phyloP scores from a whole-genome alignment of 106 monocot species.

The Acorus gramineus region DNA sequence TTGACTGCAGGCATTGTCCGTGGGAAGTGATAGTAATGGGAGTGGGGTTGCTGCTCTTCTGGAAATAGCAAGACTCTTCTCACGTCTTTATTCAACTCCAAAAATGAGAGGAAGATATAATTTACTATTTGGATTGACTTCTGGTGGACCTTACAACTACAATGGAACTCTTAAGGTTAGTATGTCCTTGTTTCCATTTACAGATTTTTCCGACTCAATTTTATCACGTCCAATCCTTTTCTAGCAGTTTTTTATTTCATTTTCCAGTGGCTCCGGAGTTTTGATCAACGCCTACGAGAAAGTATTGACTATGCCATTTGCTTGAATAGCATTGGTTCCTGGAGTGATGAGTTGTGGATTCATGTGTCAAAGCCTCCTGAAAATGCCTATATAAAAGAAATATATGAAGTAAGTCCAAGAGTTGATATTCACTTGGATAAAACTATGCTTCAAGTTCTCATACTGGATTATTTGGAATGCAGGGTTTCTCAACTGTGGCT shows the following conservation, averaged over 20 bases:
- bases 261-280: conserved; percentile 86
- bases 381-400: conserved; percentile 84
- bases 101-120: conserved; percentile 89
- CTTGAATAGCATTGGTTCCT: conserved; percentile 92
- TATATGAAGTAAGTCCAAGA: conserved; percentile 59
- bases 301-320: conserved; percentile 99
- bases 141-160: conserved; percentile 98
- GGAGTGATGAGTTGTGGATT: conserved; percentile 71
- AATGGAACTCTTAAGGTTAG: conserved; percentile 93
- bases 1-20: conserved; percentile 59
- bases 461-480: conserved; percentile 15
- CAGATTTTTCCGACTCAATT: background rate
- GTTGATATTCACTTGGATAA: background rate
- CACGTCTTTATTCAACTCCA: conserved; percentile 82
- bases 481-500: conserved; percentile 81
- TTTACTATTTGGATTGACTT: conserved; percentile 95
- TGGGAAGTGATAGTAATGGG: conserved; percentile 94
- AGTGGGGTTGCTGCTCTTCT: conserved; percentile 91
- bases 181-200: background rate
- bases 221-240: background rate
- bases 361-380: conserved; percentile 98
- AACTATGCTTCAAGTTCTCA: background rate
- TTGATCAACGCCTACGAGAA: conserved; percentile 94
- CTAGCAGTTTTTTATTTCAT: background rate
- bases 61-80: conserved; percentile 92